Base-by-base conservation (phyloP, 768 basidiomycete genomes). In the Crassisporium funariophilum region DNA sequence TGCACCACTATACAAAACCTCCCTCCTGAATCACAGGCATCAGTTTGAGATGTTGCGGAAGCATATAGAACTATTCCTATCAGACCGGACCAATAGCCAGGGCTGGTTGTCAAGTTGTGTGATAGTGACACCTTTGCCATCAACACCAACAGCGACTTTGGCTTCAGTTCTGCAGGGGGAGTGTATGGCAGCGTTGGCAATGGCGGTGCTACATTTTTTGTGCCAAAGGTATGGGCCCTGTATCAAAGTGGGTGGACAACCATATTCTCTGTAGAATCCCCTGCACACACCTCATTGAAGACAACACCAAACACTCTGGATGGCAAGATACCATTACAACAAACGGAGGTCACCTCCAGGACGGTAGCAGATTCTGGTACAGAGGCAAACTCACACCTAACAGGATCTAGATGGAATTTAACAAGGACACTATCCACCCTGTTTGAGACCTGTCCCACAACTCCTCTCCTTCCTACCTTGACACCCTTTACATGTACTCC, bases 31-130 rank as follows among this genome's bases (percentile, higher is more conserved):
- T 70, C 69, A 0, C 64, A 77, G 49, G 69, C 59, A 0, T 61
- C 69, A 42, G 23, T 71, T 9, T 47, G 64, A 0, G 72, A 79
- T 27, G 64, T 78, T 0, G 50, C 62, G 0, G 70, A 75, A 46
- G 76, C 74, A 0, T 76, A 74, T 40, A 51, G 64, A 0, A 68
- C 60, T 0, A 53, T 74, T 0, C 70, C 68, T 0, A 29, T 70
- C 0, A 52, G 59, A 8, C 60, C 49, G 0, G 54, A 54, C 0
- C 74, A 75, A 33, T 77, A 70, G 72, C 70, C 69, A 1, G 68
- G 61, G 0, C 24, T 62, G 0, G 65, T 73, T 0, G 54, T 75
- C 0, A 46, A 57, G 0, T 27, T 68, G 0, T n/a, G 35, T 1
- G 48, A 47, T 0, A 41, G 55, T 1, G 53, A 61, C 20, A 23